phyloP scores from a whole-genome alignment of 1,284 basidiomycete genomes.

The Ceratobasidium sp. region DNA sequence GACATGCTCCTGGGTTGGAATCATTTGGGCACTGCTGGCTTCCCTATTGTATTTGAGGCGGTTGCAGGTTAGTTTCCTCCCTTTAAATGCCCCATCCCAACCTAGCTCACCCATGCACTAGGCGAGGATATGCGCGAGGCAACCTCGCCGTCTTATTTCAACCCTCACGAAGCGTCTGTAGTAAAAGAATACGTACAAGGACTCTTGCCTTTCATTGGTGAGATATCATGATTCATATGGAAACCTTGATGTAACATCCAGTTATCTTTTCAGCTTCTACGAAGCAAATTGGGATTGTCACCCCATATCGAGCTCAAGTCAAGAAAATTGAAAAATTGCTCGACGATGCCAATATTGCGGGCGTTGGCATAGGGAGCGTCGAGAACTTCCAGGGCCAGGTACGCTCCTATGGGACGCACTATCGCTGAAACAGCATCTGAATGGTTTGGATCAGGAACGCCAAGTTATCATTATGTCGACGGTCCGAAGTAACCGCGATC shows the following conservation, averaged over 20 bases:
- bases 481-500: too few relatives aligned
- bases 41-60: slow-evolving; percentile 66
- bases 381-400: too few relatives aligned
- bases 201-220: slow-evolving; percentile 41
- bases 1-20: slow-evolving; percentile 50
- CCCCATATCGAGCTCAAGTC: too few relatives aligned
- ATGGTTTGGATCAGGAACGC: too few relatives aligned
- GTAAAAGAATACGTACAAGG: slow-evolving; percentile 59
- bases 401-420: too few relatives aligned
- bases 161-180: slow-evolving; percentile 60
- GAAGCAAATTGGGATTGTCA: too few relatives aligned
- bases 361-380: too few relatives aligned
- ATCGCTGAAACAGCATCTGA: too few relatives aligned
- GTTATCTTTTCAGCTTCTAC: neutral
- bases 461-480: too few relatives aligned
- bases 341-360: too few relatives aligned
- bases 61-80: slow-evolving; percentile 53
- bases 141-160: slow-evolving; percentile 70
- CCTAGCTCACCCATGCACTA: neutral
- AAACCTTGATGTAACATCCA: neutral
- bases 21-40: slow-evolving; percentile 54
- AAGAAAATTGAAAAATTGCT: too few relatives aligned
- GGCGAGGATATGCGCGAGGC: slow-evolving; percentile 63
- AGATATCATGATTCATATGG: neutral
- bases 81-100: neutral